phyloP scores from a whole-genome alignment of 2,329 filamentous ascomycete species.

The Cladosporium velox region DNA sequence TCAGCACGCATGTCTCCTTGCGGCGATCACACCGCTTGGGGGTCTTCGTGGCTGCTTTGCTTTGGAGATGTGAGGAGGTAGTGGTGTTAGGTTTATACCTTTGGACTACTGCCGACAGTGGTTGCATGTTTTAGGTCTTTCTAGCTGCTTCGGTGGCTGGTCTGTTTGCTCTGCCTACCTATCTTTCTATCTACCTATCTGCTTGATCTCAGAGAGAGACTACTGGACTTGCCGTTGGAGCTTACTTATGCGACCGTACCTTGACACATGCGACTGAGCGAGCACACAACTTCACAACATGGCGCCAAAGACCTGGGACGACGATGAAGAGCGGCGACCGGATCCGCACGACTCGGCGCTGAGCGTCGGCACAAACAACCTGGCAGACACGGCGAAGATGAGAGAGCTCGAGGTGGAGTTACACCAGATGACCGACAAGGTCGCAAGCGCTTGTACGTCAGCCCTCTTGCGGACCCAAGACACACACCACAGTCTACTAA shows the following conservation, averaged over 20 bases:
- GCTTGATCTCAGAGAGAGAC: neutral
- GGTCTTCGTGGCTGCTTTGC: slow-evolving; percentile 3
- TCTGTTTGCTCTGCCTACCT: neutral
- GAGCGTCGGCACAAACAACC: slow-evolving; percentile 46
- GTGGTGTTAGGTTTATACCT: neutral
- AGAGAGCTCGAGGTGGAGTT: slow-evolving; percentile 72
- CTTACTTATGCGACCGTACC: slow-evolving; percentile 12
- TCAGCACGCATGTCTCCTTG: slow-evolving; percentile 4
- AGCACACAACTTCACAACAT: slow-evolving; percentile 3
- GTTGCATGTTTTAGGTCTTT: neutral
- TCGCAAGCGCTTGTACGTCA: slow-evolving; percentile 59
- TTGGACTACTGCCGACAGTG: neutral
- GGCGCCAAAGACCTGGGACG: slow-evolving; percentile 15
- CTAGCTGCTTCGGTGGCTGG: neutral
- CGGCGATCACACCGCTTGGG: slow-evolving; percentile 7
- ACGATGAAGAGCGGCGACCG: slow-evolving; percentile 25
- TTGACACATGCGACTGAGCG: slow-evolving; percentile 4
- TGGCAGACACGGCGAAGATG: slow-evolving; percentile 37
- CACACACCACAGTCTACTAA: neutral
- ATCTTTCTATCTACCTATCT: neutral
- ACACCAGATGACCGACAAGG: slow-evolving; percentile 68
- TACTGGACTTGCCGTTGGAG: neutral
- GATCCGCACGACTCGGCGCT: slow-evolving; percentile 50
- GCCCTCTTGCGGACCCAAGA: neutral
- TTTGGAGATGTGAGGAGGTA: neutral